Evolutionary conservation across 1,284 basidiomycete species (phyloP).

Genomic region (Tetrapyrgos nigripes): DNA sequence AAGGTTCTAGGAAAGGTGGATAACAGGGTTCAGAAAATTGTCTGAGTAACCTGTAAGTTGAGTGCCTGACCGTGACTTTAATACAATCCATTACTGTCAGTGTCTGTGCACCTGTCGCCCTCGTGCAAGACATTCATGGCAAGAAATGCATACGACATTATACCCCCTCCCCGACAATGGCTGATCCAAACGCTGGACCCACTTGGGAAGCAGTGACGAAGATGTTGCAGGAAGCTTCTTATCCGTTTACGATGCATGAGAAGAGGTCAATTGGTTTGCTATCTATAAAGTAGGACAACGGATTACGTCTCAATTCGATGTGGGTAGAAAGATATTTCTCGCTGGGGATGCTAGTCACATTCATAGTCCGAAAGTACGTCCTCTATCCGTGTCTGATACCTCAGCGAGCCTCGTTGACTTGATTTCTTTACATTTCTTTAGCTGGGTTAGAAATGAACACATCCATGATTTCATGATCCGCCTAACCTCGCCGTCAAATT

Average conservation of each 20-base stretch:
- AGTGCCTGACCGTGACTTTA: too few relatives aligned
- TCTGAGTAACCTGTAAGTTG: neutral
- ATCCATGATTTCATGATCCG: conserved; percentile 15
- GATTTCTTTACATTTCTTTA: neutral
- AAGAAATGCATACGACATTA: neutral
- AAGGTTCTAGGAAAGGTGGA: conserved; percentile 34
- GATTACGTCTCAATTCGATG: neutral
- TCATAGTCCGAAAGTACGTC: conserved; percentile 17
- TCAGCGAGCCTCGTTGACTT: too few relatives aligned
- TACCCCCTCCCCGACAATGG: neutral
- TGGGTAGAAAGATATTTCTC: neutral
- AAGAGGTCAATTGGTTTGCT: neutral
- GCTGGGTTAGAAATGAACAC: conserved; percentile 15
- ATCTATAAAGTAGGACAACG: neutral
- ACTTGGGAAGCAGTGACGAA: neutral
- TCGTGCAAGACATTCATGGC: neutral
- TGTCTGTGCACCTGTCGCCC: too few relatives aligned
- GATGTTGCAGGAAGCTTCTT: neutral
- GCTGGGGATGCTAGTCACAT: conserved; percentile 10
- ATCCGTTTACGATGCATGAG: neutral
- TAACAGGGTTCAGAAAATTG: conserved; percentile 15
- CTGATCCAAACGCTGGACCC: neutral
- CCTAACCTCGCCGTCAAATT: conserved; percentile 17
- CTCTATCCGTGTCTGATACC: neutral
- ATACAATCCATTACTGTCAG: too few relatives aligned